phyloP scores from a whole-genome alignment of 2,329 filamentous ascomycete species.

The Xylaria sp. region DNA sequence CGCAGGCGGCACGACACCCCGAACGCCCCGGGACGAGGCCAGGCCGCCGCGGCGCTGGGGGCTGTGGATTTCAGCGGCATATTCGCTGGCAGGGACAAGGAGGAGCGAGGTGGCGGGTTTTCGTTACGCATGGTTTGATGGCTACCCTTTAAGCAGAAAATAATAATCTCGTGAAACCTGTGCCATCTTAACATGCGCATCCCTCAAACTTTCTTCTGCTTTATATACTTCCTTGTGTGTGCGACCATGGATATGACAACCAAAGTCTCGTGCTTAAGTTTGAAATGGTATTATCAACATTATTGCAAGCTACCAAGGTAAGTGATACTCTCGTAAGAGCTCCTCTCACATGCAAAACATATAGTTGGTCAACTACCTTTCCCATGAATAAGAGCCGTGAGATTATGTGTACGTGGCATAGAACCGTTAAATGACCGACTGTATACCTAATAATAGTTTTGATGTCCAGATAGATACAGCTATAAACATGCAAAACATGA shows the following conservation, averaged over 20 bases:
- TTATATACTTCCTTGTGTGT: neutral
- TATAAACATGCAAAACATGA: slow-evolving; percentile 24
- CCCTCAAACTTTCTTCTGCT: neutral
- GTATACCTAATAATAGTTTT: slow-evolving; percentile 24
- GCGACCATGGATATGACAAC: neutral
- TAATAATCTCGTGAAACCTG: neutral
- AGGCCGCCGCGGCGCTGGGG: slow-evolving; percentile 65
- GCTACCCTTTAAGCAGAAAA: slow-evolving; percentile 10
- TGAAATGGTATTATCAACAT: slow-evolving; percentile 24
- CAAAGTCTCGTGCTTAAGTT: slow-evolving; percentile 2
- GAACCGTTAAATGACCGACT: slow-evolving; percentile 34
- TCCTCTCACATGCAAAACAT: slow-evolving; percentile 12
- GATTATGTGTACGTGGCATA: slow-evolving; percentile 18
- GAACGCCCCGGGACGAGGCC: slow-evolving; percentile 83
- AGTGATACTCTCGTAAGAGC: slow-evolving; percentile 27
- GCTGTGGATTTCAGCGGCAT: slow-evolving; percentile 76
- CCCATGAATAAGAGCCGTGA: neutral
- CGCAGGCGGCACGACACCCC: slow-evolving; percentile 78
- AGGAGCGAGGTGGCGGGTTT: slow-evolving; percentile 74
- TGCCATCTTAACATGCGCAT: neutral
- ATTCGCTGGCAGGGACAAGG: slow-evolving; percentile 73
- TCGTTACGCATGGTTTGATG: slow-evolving; percentile 69
- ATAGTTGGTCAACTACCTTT: neutral
- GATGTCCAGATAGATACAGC: slow-evolving; percentile 22
- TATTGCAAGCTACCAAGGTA: slow-evolving; percentile 43